Base-by-base conservation (phyloP, 1,284 basidiomycete genomes). In the Mycena citricolor region DNA sequence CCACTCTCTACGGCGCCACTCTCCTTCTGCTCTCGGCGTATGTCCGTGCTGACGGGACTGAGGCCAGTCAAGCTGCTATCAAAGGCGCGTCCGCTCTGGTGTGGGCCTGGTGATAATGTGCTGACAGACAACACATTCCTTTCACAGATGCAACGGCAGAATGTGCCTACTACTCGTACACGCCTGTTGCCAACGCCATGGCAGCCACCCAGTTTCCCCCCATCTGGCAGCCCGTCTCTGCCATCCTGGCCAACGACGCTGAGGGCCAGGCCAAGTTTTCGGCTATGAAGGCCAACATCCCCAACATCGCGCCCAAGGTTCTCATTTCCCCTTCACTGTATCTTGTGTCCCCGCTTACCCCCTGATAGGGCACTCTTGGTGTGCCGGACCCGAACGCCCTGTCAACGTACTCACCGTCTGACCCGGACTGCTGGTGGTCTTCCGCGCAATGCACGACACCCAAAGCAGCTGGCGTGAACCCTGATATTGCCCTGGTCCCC, bases 401-500 rank as follows among this genome's bases (percentile, higher is more conserved):
- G 28, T 55, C 44, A 21, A 49, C 44, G 8, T 66, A 69, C 29
- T 16, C 64, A 12, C 30, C 54, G 0, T 49, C 59, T 5, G 69
- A 72, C 17, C 67, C 66, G 6, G 60, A 69, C 39, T 73, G 70
- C 47, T 73, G 71, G 71, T 75, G 71, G 72, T 71, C 76, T 0
- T 69, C 61, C 46, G 55, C 56, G 29, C 67, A 73, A 26, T 84
- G 79, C 62, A 76, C 71, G 0, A 73, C 73, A 22, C 67, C 70
- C 20, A 77, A 69, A 37, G 12, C 54, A 1, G 0, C 54, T 0
- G 61, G 64, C 3, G 31, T 69, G 0, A 40, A 55, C 0, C 32
- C 71, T 0, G 83, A 84, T 61, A 70, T 81, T 40, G 65, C 70
- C 30, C 59, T 52, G 10, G 76, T 76, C 52, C 79, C 81, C 6